phyloP scores from a whole-genome alignment of 2,329 filamentous ascomycete species.

The Tolypocladium tundrense region DNA sequence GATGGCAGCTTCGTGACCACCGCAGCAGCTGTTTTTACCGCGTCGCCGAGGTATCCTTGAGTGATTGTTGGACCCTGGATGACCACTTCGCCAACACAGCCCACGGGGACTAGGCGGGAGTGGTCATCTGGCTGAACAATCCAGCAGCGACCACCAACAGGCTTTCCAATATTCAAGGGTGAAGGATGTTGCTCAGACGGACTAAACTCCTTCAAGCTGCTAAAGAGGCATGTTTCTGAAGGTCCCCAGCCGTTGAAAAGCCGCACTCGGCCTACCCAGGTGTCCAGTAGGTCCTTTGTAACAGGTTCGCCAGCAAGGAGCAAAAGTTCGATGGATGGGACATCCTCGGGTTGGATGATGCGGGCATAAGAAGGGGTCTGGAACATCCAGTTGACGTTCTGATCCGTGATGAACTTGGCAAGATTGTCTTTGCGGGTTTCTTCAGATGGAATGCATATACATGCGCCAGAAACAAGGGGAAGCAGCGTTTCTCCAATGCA shows the following conservation, averaged over 20 bases:
- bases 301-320: constrained; percentile 5
- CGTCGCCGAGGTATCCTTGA: constrained; percentile 3
- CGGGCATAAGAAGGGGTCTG: constrained; percentile 4
- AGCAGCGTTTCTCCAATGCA: constrained; percentile 3
- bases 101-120: constrained; percentile 1
- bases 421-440: constrained; percentile 1
- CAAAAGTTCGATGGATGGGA: constrained; percentile 3
- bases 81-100: constrained; percentile 5
- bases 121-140: constrained; percentile 1
- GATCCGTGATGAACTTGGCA: background rate
- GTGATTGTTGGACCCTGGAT: constrained; percentile 6
- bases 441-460: constrained; percentile 6
- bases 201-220: background rate
- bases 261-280: constrained; percentile 1
- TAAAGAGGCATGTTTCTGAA: background rate
- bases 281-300: background rate
- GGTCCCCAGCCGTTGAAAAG: constrained; percentile 7
- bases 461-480: constrained; percentile 3
- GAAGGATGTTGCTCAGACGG: background rate
- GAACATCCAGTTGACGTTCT: constrained; percentile 1
- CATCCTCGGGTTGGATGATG: constrained; percentile 1
- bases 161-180: constrained; percentile 2
- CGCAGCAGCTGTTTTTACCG: background rate
- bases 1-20: background rate
- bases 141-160: constrained; percentile 2